Conservation (phyloP, 2,329 filamentous ascomycete species). For the Beauveria pseudobassiana region DNA sequence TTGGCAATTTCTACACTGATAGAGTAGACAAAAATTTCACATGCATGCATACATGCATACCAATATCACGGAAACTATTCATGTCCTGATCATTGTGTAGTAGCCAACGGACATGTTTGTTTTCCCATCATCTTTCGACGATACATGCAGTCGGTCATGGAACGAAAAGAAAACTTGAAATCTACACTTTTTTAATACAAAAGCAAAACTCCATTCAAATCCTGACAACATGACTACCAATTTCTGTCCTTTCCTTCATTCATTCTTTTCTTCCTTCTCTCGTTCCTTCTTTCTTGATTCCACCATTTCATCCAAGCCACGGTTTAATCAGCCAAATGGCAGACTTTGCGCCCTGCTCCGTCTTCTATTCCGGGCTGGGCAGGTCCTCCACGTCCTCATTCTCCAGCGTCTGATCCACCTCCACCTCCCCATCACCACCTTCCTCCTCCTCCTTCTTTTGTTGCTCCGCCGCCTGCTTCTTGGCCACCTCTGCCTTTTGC, state of each 20-base stretch:
- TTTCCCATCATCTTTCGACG: no score
- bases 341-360: not conserved
- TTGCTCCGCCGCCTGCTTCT: constrained; percentile 17
- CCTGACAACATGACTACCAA: not conserved
- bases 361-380: constrained; percentile 26
- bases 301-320: not conserved
- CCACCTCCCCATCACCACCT: not conserved
- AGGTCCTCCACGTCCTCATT: constrained; percentile 26
- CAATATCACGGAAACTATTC: no score
- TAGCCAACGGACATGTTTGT: no score
- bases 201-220: not conserved
- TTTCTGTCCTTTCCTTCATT: constrained; percentile 7
- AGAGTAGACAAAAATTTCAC: no score
- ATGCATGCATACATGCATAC: no score
- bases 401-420: not conserved
- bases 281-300: constrained; percentile 11
- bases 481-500: constrained; percentile 17
- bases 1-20: no score
- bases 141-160: no score
- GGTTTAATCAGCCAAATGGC: no score
- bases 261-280: constrained; percentile 9
- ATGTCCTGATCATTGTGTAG: no score
- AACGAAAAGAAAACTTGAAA: no score
- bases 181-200: no score
- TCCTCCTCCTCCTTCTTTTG: constrained; percentile 13